These are phyloP conservation scores for Diaporthe humulicola DNA, from an alignment of 2,329 filamentous ascomycete species.

Conservation along the genomic window DNA sequence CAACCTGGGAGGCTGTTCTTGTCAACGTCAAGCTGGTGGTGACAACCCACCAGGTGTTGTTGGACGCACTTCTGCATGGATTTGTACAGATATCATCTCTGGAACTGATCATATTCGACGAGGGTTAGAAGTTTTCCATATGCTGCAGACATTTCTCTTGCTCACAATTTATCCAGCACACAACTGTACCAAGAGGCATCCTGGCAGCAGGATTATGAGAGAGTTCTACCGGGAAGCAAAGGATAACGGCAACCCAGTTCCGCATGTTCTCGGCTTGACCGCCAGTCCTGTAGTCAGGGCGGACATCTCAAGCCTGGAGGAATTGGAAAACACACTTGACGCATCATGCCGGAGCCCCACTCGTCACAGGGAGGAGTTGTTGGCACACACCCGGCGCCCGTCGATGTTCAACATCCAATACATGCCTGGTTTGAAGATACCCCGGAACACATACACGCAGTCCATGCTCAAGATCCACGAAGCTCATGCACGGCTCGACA, in stretches of 20 bases:
- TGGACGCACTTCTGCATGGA: conserved; percentile 80
- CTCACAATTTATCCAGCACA: conserved; percentile 69
- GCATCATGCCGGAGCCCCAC: conserved; percentile 78
- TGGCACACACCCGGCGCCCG: conserved; percentile 78
- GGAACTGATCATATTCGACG: conserved; percentile 83
- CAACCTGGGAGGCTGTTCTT: conserved; percentile 78
- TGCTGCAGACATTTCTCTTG: neutral
- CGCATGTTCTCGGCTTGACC: conserved; percentile 82
- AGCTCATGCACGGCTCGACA: conserved; percentile 62
- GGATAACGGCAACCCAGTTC: conserved; percentile 57
- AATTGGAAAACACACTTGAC: conserved; percentile 78
- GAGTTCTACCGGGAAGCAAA: conserved; percentile 74
- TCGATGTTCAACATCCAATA: conserved; percentile 58
- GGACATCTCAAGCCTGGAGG: conserved; percentile 65
- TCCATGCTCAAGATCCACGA: conserved; percentile 59
- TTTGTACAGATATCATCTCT: conserved; percentile 77
- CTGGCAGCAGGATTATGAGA: conserved; percentile 79
- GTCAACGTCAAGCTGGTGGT: conserved; percentile 78
- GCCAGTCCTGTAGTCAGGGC: conserved; percentile 81
- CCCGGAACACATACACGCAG: conserved; percentile 44
- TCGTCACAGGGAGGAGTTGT: conserved; percentile 76
- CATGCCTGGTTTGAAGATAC: conserved; percentile 15
- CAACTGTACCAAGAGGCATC: conserved; percentile 75
- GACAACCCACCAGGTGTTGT: conserved; percentile 81
- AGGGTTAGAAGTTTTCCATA: conserved; percentile 66